Evolutionary conservation across 768 basidiomycete genomes (phyloP).

Genomic region (Suillus americanus): DNA sequence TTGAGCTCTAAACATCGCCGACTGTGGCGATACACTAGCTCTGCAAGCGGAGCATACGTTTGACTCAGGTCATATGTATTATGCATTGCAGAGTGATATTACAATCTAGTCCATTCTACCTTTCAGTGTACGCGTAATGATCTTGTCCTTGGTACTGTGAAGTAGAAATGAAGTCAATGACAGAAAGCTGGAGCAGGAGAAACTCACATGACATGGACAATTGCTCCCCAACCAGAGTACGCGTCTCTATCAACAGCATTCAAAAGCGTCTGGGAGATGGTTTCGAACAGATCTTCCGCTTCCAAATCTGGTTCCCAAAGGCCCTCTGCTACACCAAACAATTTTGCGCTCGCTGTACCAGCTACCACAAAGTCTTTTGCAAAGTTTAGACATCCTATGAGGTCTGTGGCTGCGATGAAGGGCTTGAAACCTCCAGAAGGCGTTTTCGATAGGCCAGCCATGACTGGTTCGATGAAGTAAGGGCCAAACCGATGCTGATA

Average conservation of each 20-base stretch:
- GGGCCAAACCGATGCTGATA: constrained; percentile 97
- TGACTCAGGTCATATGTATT: neutral
- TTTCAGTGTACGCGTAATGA: constrained; percentile 85
- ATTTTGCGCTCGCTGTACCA: constrained; percentile 87
- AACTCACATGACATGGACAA: constrained; percentile 93
- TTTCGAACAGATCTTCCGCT: constrained; percentile 97
- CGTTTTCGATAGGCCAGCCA: constrained; percentile 83
- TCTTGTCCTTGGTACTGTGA: constrained; percentile 65
- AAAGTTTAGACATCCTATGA: constrained; percentile 91
- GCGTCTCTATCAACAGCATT: constrained; percentile 97
- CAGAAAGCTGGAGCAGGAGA: constrained; percentile 3
- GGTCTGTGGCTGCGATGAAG: constrained; percentile 93
- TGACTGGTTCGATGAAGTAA: constrained; percentile 95
- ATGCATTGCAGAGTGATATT: neutral
- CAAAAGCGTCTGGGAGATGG: constrained; percentile 92
- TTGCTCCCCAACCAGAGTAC: constrained; percentile 93
- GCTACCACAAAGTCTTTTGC: constrained; percentile 97
- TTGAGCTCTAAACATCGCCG: neutral
- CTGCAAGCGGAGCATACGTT: neutral
- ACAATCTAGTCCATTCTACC: constrained; percentile 81
- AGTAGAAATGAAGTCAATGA: constrained; percentile 10
- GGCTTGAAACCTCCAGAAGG: constrained; percentile 75
- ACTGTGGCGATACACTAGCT: neutral
- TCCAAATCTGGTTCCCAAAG: constrained; percentile 98
- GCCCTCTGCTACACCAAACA: constrained; percentile 97